A percentile compares a stretch with the other conserved stretches of the same genome.
These are phyloP conservation scores for Hypholoma fasciculare DNA, from an alignment of 768 basidiomycete species.

Conservation along the genomic window DNA sequence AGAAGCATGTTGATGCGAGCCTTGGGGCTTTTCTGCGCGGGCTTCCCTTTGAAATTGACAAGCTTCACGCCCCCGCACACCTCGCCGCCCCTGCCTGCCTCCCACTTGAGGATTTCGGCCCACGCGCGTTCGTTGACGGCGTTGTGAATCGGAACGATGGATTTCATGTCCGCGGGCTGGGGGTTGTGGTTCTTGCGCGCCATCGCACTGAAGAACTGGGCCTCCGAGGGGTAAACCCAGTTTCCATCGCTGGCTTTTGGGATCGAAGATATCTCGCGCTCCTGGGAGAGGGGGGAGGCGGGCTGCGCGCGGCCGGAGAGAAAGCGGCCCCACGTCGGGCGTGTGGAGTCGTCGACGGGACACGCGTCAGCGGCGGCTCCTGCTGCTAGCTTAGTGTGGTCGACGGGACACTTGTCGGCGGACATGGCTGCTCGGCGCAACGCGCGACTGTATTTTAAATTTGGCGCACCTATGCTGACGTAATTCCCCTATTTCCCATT, in stretches of 20 bases:
- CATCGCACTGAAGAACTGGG: constrained; percentile 99
- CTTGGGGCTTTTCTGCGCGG: constrained; percentile 75
- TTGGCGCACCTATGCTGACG: constrained; percentile 15
- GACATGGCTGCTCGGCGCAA: constrained; percentile 27
- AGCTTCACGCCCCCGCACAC: constrained; percentile 80
- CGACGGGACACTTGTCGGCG: constrained; percentile 7
- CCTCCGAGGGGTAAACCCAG: constrained; percentile 98
- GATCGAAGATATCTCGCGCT: constrained; percentile 87
- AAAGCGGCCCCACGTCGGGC: constrained; percentile 43
- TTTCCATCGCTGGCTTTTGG: constrained; percentile 70
- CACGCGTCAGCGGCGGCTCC: constrained; percentile 26
- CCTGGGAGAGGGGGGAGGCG: constrained; percentile 50
- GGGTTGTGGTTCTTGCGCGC: constrained; percentile 92
- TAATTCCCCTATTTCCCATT: constrained; percentile 5
- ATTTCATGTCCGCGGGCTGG: constrained; percentile 85
- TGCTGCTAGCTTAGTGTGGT: constrained; percentile 2
- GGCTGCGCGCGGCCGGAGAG: constrained; percentile 27
- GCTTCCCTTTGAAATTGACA: constrained; percentile 89
- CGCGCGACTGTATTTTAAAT: constrained; percentile 19
- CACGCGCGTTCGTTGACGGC: constrained; percentile 97
- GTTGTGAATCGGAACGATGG: constrained; percentile 97
- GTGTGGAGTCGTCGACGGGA: constrained; percentile 42
- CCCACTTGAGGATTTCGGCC: constrained; percentile 83
- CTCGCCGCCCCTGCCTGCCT: constrained; percentile 77
- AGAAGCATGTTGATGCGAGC: constrained; percentile 81